Conservation (phyloP, 1,139 yeast species). For the Insectozyma bohioensis region DNA sequence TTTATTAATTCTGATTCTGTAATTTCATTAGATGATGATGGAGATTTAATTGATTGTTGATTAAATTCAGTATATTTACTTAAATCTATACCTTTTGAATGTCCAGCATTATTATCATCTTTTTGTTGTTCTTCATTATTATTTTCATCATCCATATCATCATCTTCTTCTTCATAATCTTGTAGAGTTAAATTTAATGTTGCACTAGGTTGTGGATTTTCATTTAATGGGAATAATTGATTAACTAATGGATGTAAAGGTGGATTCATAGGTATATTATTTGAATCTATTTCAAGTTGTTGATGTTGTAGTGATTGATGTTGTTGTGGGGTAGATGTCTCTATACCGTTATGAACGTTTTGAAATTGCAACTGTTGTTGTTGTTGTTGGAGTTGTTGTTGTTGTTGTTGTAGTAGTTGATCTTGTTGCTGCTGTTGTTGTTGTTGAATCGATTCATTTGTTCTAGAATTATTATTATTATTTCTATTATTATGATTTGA, state of each 20-base stretch:
- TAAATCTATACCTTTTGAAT: slow-evolving; percentile 28
- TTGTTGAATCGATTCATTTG: slow-evolving; percentile 1
- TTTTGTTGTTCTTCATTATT: slow-evolving; percentile 8
- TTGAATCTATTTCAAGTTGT: background rate
- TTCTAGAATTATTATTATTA: background rate
- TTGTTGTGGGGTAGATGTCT: too few relatives aligned
- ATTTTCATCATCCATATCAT: slow-evolving; percentile 23
- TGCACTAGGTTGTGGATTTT: slow-evolving; percentile 3
- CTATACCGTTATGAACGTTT: background rate
- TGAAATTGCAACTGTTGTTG: background rate
- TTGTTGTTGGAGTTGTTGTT: slow-evolving; percentile 3
- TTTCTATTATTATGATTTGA: slow-evolving; percentile 7
- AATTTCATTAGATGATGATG: background rate
- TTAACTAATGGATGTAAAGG: slow-evolving; percentile 32
- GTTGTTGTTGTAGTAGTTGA: slow-evolving; percentile 6
- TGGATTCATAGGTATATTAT: slow-evolving; percentile 24
- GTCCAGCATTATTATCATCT: slow-evolving; percentile 13
- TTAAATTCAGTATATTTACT: slow-evolving; percentile 29
- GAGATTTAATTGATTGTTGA: slow-evolving; percentile 17
- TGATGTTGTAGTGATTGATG: too few relatives aligned
- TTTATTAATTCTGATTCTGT: slow-evolving; percentile 14
- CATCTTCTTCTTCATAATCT: slow-evolving; percentile 30
- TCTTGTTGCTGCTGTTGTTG: slow-evolving; percentile 7
- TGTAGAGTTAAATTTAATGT: slow-evolving; percentile 14
- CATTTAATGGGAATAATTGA: slow-evolving; percentile 23